A percentile compares a stretch with the other conserved stretches of the same genome.
Evolutionary conservation across 2,329 filamentous ascomycete species (phyloP).

Genomic region (Orbilia brochopaga): DNA sequence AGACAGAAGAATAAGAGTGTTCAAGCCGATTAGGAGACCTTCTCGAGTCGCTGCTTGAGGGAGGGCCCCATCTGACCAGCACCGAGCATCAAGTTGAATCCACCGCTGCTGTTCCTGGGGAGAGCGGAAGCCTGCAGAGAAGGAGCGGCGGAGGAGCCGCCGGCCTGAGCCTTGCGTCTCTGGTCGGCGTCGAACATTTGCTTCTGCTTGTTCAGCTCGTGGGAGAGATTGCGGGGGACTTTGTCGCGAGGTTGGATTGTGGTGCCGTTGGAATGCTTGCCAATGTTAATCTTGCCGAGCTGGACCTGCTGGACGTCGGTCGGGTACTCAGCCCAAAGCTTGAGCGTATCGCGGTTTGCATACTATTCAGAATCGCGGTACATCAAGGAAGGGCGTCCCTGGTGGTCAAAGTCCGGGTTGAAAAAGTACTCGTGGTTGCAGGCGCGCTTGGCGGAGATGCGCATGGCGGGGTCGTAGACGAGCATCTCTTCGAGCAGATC

Average conservation of each 20-base stretch:
- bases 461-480: conserved; percentile 83
- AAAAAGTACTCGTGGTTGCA: conserved; percentile 83
- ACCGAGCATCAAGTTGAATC: too few species aligned
- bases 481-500: conserved; percentile 74
- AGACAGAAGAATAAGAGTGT: too few species aligned
- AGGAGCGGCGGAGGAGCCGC: neutral
- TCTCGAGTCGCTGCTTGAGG: too few species aligned
- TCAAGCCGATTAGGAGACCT: too few species aligned
- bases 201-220: neutral
- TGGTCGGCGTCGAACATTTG: conserved; percentile 22
- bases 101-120: neutral
- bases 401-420: conserved; percentile 57
- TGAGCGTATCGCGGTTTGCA: conserved; percentile 22
- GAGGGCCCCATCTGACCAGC: too few species aligned
- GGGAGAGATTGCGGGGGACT: neutral
- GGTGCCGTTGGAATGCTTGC: conserved; percentile 7
- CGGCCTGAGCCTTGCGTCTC: neutral
- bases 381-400: conserved; percentile 32
- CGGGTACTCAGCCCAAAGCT: conserved; percentile 26
- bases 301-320: conserved; percentile 20
- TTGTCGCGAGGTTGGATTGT: neutral
- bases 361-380: conserved; percentile 50
- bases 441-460: conserved; percentile 87
- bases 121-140: neutral
- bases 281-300: conserved; percentile 16